Base-by-base conservation (phyloP, 352 stramenopile species). In the Pythium phragmitis region DNA sequence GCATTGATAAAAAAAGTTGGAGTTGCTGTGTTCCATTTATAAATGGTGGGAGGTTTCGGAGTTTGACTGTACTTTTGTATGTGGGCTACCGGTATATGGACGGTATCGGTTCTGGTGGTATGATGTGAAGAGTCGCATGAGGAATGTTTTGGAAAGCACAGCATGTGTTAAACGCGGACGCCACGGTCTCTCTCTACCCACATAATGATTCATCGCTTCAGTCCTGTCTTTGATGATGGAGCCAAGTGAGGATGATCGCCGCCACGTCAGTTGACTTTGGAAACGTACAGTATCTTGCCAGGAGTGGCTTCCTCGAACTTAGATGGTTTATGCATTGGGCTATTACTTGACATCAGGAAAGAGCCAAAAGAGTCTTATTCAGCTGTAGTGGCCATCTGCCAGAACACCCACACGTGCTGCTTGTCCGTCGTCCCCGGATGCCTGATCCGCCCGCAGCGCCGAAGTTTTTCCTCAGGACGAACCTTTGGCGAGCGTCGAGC, bases 31-130 rank as follows among this genome's bases (percentile, higher is more conserved):
- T 61, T 61, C 55, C 55, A 61, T 52, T 52, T 61, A 61, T 61
- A 36, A 61, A 52, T 41, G 14, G 23, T 34, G 21, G 23, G 42
- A 52, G 42, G 55, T 61, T 50, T 46, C 36, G 19, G 39, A 37
- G 33, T 36, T 49, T 58, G 21, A 49, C 52, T 58, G 36, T 19
- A 19, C 48, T 45, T 58, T 58, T 46, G 50, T 57, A 57, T 57
- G 23, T 3, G 3, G 6, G 1, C n/a, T 21, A 47, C 52, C 52
- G 36, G 52, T 58, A 48, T 49, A 2, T 13, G 19, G 13, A 5
- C 36, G 52, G 52, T 58, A 37, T 21, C 7, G 52, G 19, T 58
- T 58, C 52, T 58, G 52, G 52, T 58, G 50, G 50, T 57, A 19
- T 23, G 52, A 47, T 48, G 52, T 58, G 52, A 58, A 58, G 52